These are phyloP conservation scores for Lobosporangium transversale DNA, from an alignment of 192 early-diverging fungal genomes.

Conservation along the genomic window DNA sequence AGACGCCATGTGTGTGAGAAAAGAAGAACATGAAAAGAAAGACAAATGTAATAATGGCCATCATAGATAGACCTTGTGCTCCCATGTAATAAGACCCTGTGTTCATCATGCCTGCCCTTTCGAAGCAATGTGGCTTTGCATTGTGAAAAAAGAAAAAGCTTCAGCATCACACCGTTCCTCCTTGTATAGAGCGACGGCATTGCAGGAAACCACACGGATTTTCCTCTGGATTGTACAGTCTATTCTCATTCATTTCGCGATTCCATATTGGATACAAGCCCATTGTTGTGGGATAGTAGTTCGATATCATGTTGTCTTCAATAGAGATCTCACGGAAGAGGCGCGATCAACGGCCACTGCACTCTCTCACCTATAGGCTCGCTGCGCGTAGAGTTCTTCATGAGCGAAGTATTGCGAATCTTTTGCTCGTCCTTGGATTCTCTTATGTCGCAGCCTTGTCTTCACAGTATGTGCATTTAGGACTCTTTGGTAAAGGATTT, in stretches of 20 bases:
- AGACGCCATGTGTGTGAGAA: constrained; percentile 23
- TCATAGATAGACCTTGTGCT: no score
- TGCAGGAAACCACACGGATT: not conserved
- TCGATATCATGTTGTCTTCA: constrained; percentile 13
- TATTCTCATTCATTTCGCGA: not conserved
- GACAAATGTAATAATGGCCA: no score
- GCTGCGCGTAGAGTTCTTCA: constrained; percentile 31
- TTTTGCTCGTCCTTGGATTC: constrained; percentile 26
- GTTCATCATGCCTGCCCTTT: no score
- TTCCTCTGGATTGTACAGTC: constrained; percentile 1
- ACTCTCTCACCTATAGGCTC: constrained; percentile 41
- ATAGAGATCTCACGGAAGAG: constrained; percentile 38
- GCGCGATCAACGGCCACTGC: constrained; percentile 33
- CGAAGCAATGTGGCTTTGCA: no score
- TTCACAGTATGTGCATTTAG: constrained; percentile 12
- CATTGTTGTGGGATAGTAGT: no score
- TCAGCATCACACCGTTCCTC: no score
- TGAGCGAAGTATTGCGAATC: constrained; percentile 25
- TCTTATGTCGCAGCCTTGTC: constrained; percentile 28
- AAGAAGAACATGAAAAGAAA: no score
- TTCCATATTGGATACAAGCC: no score
- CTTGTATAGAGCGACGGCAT: no score
- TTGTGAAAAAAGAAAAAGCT: not conserved
- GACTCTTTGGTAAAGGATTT: constrained; percentile 14
- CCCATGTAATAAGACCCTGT: no score